A percentile compares a stretch with the other conserved stretches of the same genome.
These are phyloP conservation scores for Cetraspora pellucida DNA, from an alignment of 192 early-diverging fungal species.

Conservation along the genomic window DNA sequence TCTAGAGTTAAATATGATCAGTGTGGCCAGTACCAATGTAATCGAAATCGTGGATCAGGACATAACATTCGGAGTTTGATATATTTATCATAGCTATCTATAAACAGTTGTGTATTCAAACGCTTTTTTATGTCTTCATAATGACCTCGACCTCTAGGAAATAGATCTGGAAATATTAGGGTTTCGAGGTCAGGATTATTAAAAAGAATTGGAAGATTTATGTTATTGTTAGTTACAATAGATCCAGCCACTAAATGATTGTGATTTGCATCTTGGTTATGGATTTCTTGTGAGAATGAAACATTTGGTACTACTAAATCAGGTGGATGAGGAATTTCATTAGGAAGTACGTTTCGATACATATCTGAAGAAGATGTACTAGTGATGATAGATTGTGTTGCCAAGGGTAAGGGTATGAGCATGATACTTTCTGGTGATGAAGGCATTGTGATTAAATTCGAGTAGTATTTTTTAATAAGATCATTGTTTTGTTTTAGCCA, in stretches of 20 bases:
- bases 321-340: not conserved
- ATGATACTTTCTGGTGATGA: not conserved
- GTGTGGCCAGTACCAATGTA: slow-evolving; percentile 14
- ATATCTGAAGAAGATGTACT: not conserved
- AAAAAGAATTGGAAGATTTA: not conserved
- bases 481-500: not conserved
- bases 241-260: not conserved
- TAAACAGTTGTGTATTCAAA: too few species aligned
- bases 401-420: not conserved
- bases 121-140: not conserved
- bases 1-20: not conserved
- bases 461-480: not conserved
- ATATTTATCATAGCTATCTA: slow-evolving; percentile 19
- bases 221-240: not conserved
- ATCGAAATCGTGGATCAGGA: not conserved
- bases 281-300: not conserved
- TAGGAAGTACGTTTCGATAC: not conserved
- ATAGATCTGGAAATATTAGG: slow-evolving; percentile 1
- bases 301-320: slow-evolving; percentile 1
- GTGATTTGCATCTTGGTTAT: slow-evolving; percentile 21
- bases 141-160: not conserved
- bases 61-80: slow-evolving; percentile 14
- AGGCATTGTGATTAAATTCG: not conserved
- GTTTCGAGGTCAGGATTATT: not conserved
- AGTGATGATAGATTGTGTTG: not conserved